Evolutionary conservation across 371 early-diverging fungal genomes (phyloP), one percentile per base, ranked within the genome.

Genomic region (Mortierella polycephala): DNA sequence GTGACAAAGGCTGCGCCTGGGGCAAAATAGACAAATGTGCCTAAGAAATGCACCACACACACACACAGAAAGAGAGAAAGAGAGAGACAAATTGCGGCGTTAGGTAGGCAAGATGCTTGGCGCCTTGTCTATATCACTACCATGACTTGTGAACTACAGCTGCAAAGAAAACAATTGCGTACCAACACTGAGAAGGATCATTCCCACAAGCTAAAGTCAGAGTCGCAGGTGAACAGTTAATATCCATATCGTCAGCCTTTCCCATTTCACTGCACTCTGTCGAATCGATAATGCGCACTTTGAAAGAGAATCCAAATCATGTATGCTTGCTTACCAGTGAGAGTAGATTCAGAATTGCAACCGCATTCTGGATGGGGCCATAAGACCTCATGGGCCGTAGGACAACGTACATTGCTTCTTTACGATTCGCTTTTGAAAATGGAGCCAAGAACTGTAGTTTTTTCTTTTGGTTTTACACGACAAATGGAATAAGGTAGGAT

Each of bases 121-220:
- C 0, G 47, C n/a, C 51, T 2, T 18, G 18, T n/a, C 40, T 37
- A 49, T 44, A 41, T 7, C n/a, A 10, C 39, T 16, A n/a, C 30
- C 6, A 23, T 42, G 18, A 16, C 40, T 11, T 11, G 6, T n/a
- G 7, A 39, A 13, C 11, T n/a, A 12, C n/a, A 42, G 41, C 7
- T 21, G 37, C 42, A 30, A 37, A 7, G 45, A 12, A 46, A 20
- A 46, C 45, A 2, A 13, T 51, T 18, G 42, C 70, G 44, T 66
- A 75, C 75, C 80, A 11, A 79, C 73, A 40, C 65, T 69, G 14
- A 79, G 67, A 1, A 79, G 80, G 59, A 79, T 79, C 80, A 79
- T 79, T 2, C 80, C 80, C 61, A 79, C 80, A 23, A 79, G 74
- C 80, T 79, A 53, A 42, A n/a, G 40, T 7, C 47, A 47, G 20